Conservation (phyloP, 306 rosid species). For the Corylus heterophylla region DNA sequence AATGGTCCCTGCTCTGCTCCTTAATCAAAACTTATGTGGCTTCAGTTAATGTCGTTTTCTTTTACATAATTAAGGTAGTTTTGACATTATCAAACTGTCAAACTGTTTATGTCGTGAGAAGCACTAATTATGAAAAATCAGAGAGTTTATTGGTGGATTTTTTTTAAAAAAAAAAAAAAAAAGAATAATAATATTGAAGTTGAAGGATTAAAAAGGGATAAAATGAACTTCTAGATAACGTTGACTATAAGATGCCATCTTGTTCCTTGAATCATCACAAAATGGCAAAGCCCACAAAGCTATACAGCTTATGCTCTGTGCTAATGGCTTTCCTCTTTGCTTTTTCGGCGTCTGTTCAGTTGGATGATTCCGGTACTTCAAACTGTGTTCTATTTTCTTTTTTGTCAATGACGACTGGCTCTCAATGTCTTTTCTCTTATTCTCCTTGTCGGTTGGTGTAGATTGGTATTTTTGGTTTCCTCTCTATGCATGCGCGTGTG, state of each 20-base stretch:
- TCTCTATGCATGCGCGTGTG: constrained; percentile 51
- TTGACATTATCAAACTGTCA: too few relatives aligned
- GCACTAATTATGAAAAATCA: neutral
- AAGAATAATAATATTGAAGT: neutral
- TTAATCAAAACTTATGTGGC: constrained; percentile 10
- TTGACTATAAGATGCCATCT: constrained; percentile 27
- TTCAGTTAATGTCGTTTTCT: neutral
- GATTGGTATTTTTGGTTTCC: constrained; percentile 85
- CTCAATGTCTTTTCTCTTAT: neutral
- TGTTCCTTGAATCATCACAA: constrained; percentile 4
- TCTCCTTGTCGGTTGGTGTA: constrained; percentile 5
- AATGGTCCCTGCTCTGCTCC: constrained; percentile 8
- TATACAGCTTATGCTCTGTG: constrained; percentile 41
- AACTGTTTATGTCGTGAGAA: neutral
- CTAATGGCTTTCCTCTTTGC: constrained; percentile 63
- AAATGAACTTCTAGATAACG: constrained; percentile 27
- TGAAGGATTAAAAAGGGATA: neutral
- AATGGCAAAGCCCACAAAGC: constrained; percentile 45
- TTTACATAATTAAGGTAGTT: neutral
- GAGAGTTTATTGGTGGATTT: neutral
- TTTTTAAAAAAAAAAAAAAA: neutral
- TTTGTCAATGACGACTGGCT: neutral
- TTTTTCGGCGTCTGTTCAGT: constrained; percentile 67
- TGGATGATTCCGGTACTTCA: constrained; percentile 55
- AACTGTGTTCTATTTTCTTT: neutral